Percentiles rank a stretch among this genome's conserved stretches.
These are phyloP conservation scores for Solanum sejunctum DNA, from an alignment of 257 asterid genomes.

Conservation along the genomic window DNA sequence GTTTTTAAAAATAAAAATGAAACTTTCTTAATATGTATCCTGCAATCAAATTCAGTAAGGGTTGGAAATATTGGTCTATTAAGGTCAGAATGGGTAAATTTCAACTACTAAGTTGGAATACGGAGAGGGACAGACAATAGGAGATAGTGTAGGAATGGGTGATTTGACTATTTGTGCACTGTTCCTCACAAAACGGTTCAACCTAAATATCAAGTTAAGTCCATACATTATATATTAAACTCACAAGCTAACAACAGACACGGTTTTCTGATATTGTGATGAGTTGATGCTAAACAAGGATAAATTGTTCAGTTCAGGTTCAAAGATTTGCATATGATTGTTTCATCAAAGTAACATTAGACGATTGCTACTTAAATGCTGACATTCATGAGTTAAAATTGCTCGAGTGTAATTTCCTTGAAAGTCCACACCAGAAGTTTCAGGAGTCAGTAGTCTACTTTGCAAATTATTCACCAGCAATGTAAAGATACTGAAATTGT, in stretches of 20 bases:
- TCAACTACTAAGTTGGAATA: background rate
- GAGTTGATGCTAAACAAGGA: background rate
- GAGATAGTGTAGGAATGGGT: background rate
- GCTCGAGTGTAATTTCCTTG: background rate
- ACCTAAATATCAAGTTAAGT: background rate
- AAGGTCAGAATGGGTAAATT: background rate
- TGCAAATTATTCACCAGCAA: background rate
- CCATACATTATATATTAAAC: background rate
- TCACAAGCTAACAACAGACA: background rate
- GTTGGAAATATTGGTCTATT: background rate
- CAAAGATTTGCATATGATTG: background rate
- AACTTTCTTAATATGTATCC: background rate
- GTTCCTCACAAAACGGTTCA: background rate
- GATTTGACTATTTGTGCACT: background rate
- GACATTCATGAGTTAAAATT: background rate
- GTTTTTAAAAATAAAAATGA: background rate
- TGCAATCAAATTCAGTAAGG: background rate
- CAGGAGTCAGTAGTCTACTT: background rate
- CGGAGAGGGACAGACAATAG: background rate
- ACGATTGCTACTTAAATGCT: background rate
- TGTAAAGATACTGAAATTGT: background rate
- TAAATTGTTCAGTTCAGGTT: background rate
- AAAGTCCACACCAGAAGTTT: background rate
- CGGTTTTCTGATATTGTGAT: background rate
- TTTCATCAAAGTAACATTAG: background rate